Percentiles rank a stretch among this genome's conserved stretches.
Evolutionary conservation across 495 filamentous ascomycete species (phyloP).

Genomic region (Podospora comata): DNA sequence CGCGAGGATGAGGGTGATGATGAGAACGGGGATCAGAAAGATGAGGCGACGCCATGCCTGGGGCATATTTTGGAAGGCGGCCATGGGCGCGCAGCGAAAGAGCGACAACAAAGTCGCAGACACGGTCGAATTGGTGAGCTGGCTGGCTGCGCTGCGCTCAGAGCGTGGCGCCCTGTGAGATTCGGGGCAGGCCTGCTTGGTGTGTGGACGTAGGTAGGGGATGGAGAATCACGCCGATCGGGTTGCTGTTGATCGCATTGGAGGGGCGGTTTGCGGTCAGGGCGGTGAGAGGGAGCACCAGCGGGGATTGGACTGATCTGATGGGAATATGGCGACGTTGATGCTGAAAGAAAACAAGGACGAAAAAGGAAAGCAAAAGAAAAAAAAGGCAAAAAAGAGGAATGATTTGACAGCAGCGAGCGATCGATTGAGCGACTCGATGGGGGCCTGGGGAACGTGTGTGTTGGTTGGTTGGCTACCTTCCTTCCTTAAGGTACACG

Average conservation of each 20-base stretch:
- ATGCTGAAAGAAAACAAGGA: neutral
- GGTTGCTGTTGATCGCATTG: neutral
- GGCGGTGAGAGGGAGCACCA: neutral
- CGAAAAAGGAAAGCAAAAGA: neutral
- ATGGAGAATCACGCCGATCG: neutral
- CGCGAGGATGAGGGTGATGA: constrained; percentile 18
- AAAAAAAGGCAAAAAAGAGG: too few species aligned
- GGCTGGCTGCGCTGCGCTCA: neutral
- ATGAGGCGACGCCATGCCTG: constrained; percentile 29
- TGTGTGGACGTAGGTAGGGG: neutral
- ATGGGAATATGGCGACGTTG: neutral
- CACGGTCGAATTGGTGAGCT: neutral
- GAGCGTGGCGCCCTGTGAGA: neutral
- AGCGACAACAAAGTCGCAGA: neutral
- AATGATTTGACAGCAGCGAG: neutral
- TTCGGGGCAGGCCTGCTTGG: neutral
- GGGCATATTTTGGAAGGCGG: constrained; percentile 21
- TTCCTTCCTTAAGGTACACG: neutral
- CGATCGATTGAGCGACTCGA: neutral
- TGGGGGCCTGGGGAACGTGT: neutral
- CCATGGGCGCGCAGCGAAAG: constrained; percentile 18
- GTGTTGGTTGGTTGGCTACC: neutral
- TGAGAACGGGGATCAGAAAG: constrained; percentile 18
- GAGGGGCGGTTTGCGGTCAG: neutral
- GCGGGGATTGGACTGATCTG: neutral